Base-by-base conservation (phyloP, 2,329 filamentous ascomycete species). In the Drechslera avenae region DNA sequence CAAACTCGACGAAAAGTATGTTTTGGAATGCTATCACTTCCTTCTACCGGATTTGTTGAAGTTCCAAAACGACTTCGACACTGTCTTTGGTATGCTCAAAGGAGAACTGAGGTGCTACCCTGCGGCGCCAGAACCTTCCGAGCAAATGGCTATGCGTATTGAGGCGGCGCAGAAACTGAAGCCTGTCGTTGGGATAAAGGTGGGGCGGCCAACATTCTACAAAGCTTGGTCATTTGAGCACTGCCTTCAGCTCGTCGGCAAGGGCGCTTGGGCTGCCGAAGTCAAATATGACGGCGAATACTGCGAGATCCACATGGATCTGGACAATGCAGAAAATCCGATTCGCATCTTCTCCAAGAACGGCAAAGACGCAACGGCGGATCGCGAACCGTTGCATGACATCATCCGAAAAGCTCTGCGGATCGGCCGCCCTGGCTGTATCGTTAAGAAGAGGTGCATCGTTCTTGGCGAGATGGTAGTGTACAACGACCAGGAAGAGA, bases 301-400 rank as follows among this genome's bases (percentile, higher is more conserved):
- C 60, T 95, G 60, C 61, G 91, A 96, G 69, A 85, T 96, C 23
- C 91, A 96, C 63, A 77, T 96, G 32, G 85, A 95, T 64, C 75
- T 89, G 5, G 76, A 76, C 7, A 84, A 82, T 41, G 75, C 75
- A 12, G 39, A 67, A 50, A 67, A 80, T 1, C 82, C 79, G 39
- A 84, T 96, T 21, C 86, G 88, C 56, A 93, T 96, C 23, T 96
- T 94, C 68, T 95, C 91, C 8, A 97, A 96, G 69, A 94, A 90
- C 63, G 90, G 91, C 50, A 95, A 94, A 68, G 90, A 96, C 59
- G 93, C 91, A 36, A 96, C 91, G 0, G 67, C 76, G 43, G 91
- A 96, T 69, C 83, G 88, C 28, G 61, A 71, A 9, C 78, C 76
- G 1, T 71, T 95, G 17, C 85, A 89, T 32, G 79, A 81, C 2